Base-by-base conservation (phyloP, 352 stramenopile species). In the Pythium guiyangense region DNA sequence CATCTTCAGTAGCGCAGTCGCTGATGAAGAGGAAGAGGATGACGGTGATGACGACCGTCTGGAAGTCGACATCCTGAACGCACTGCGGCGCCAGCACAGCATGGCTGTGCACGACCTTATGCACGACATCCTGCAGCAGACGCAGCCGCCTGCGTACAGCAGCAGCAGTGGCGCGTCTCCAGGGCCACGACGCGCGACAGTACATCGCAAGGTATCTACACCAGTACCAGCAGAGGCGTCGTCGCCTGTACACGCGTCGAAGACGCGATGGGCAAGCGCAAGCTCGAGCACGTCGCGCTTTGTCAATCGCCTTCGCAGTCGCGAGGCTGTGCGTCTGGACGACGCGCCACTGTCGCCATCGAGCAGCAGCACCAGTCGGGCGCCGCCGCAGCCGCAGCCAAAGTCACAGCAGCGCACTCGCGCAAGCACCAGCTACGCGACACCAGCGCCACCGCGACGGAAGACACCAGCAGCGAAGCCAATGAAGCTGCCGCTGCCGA, bases 71-170 rank as follows among this genome's bases (percentile, higher is more conserved):
- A 52, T 75, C 15, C 50, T 54, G 8, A 61, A 67, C 14, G 79
- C 73, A 2, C 46, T 87, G 25, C 68, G 74, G 40, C 58, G 74
- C 2, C 79, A 87, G 48, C 77, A 87, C 49, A 71, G 63, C 22
- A 67, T 86, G 50, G 76, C 74, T 44, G 70, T 87, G 43, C 57
- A 73, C 44, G 73, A 87, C 27, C 73, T 89, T 37, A 62, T 84
- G 52, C 69, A 85, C 27, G 66, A 71, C 29, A 69, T 90, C 14
- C 60, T 57, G 4, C 69, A 73, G 15, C 54, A 78, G 37, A 54
- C 26, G n/a, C 60, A 26, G 29, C 56, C 35, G 15, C 60, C 53
- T 8, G 53, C 49, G 51, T 62, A 46, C 54, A 26, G 42, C 42
- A 47, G 10, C 46, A 26, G 18, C 34, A 54, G 27, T 6, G n/a